Conservation (phyloP, 768 basidiomycete species). For the Pleurotus eryngii region DNA sequence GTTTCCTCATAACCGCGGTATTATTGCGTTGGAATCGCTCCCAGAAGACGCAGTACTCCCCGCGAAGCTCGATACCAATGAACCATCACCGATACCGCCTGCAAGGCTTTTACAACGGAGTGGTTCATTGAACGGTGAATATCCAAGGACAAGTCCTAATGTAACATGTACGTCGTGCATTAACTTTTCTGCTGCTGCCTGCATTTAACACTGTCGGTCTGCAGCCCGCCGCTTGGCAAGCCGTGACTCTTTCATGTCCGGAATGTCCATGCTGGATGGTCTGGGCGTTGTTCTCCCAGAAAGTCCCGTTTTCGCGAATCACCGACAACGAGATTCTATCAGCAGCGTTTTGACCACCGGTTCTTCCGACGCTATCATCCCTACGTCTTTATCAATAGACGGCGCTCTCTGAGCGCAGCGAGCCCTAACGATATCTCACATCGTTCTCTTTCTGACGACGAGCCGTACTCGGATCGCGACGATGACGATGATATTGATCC, state of each 20-base stretch:
- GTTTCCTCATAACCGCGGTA: neutral
- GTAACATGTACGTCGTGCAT: neutral
- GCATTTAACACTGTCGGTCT: constrained; percentile 19
- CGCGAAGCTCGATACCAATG: neutral
- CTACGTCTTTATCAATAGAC: constrained; percentile 22
- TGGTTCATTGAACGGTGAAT: neutral
- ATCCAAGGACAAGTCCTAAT: neutral
- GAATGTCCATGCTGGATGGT: neutral
- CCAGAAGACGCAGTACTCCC: constrained; percentile 14
- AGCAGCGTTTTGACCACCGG: constrained; percentile 54
- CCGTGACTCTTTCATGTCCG: constrained; percentile 20
- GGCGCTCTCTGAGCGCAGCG: constrained; percentile 4
- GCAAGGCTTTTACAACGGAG: neutral
- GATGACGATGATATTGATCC: constrained; percentile 33
- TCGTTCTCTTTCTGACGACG: constrained; percentile 38
- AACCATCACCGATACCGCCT: neutral
- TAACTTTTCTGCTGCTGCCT: too few relatives aligned
- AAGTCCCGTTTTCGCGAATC: neutral
- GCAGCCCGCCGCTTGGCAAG: neutral
- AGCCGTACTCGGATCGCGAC: constrained; percentile 31
- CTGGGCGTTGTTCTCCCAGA: constrained; percentile 3
- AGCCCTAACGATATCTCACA: constrained; percentile 24
- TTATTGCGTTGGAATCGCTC: constrained; percentile 10
- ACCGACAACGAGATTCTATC: constrained; percentile 47
- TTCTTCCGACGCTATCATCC: constrained; percentile 58